Conservation (phyloP, 768 basidiomycete species). For the Leccinum disarticulatum region DNA sequence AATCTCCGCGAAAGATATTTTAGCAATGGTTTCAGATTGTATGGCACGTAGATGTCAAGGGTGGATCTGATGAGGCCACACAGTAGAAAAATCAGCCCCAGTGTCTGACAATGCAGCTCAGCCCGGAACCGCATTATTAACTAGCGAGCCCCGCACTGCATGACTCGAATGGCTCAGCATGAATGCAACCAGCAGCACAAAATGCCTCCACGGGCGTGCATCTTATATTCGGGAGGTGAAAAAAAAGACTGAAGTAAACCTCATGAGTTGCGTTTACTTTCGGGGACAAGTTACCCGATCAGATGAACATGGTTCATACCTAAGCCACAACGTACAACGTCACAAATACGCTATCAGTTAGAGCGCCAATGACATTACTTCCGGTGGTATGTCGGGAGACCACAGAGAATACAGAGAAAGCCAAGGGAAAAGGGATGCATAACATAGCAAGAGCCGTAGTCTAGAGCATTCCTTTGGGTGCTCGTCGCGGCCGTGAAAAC, state of each 20-base stretch:
- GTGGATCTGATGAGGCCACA: background rate
- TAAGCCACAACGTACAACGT: background rate
- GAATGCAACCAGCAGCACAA: too few species aligned
- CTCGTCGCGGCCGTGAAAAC: background rate
- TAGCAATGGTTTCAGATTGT: background rate
- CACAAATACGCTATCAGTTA: background rate
- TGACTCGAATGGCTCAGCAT: too few species aligned
- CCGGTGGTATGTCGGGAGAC: background rate
- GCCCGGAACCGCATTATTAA: background rate
- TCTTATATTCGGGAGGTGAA: background rate
- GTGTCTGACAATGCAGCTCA: too few species aligned
- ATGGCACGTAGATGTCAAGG: constrained; percentile 8
- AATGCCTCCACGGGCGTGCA: background rate
- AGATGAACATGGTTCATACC: constrained; percentile 10
- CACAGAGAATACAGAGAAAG: background rate
- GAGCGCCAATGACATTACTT: background rate
- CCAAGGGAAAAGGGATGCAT: background rate
- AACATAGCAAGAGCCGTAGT: background rate
- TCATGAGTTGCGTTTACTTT: background rate
- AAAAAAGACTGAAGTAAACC: background rate
- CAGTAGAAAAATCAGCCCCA: background rate
- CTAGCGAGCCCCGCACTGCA: too few species aligned
- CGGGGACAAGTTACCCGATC: background rate
- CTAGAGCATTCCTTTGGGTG: background rate
- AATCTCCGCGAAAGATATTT: background rate